A percentile compares a stretch with the other conserved stretches of the same genome.
These are phyloP conservation scores for Articulospora tetracladia DNA, from an alignment of 495 filamentous ascomycete species.

Conservation along the genomic window DNA sequence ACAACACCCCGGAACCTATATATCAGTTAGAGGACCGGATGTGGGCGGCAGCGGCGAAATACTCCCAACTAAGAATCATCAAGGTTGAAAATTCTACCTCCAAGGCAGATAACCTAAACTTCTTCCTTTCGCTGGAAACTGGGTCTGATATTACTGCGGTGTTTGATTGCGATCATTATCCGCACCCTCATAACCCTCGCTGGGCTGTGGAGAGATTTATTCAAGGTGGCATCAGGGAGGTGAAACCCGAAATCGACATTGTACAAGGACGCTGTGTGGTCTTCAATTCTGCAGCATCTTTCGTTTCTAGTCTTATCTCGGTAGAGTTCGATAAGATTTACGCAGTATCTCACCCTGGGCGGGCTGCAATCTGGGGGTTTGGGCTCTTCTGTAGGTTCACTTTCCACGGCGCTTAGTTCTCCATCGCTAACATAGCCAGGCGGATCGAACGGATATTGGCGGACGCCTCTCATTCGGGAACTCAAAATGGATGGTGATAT, in stretches of 20 bases:
- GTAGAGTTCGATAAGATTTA: slow-evolving; percentile 43
- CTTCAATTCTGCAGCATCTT: slow-evolving; percentile 31
- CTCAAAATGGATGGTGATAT: slow-evolving; percentile 37
- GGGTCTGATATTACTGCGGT: slow-evolving; percentile 34
- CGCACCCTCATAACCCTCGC: slow-evolving; percentile 34
- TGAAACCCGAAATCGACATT: slow-evolving; percentile 31
- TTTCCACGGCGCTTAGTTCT: background rate
- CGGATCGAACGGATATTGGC: slow-evolving; percentile 39
- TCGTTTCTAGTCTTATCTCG: slow-evolving; percentile 33
- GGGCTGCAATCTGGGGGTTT: slow-evolving; percentile 33
- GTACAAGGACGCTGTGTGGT: slow-evolving; percentile 39
- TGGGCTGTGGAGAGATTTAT: slow-evolving; percentile 37
- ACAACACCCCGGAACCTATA: slow-evolving; percentile 37
- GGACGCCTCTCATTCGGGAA: slow-evolving; percentile 29
- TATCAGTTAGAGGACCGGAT: slow-evolving; percentile 32
- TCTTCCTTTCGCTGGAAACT: slow-evolving; percentile 32
- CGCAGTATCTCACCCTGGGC: slow-evolving; percentile 37
- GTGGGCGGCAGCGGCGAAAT: slow-evolving; percentile 18
- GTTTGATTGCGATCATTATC: slow-evolving; percentile 39
- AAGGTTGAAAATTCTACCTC: slow-evolving; percentile 36
- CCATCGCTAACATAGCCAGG: background rate
- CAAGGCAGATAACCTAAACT: slow-evolving; percentile 39
- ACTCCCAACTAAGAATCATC: slow-evolving; percentile 30
- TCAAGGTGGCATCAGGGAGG: background rate
- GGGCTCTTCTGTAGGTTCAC: slow-evolving; percentile 30